These are phyloP conservation scores for Sorghum bicolor DNA, from an alignment of 176 grass and related monocot genomes.

Conservation along the genomic window Sorghum_bicolor_NCBIv3 NC_012878.2:55124501-55125000, in stretches of 20 bases:
- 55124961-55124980: too few relatives aligned
- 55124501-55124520: not conserved
- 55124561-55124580: conserved; percentile 31
- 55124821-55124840: too few relatives aligned
- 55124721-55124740: not conserved
- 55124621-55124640: conserved; percentile 30
- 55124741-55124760: not conserved
- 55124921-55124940: too few relatives aligned
- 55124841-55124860: too few relatives aligned
- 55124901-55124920: too few relatives aligned
- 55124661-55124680: conserved; percentile 13
- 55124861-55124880: too few relatives aligned
- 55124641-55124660: conserved; percentile 2
- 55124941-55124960: too few relatives aligned
- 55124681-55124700: not conserved
- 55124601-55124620: conserved; percentile 12
- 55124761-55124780: not conserved
- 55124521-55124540: conserved; percentile 40
- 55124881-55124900: too few relatives aligned
- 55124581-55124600: not conserved
- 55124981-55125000: too few relatives aligned
- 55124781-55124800: not conserved
- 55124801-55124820: too few relatives aligned
- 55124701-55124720: not conserved
- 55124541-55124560: conserved; percentile 2